Evolutionary conservation across 768 basidiomycete genomes (phyloP).

Genomic region (Lentinus brumalis): DNA sequence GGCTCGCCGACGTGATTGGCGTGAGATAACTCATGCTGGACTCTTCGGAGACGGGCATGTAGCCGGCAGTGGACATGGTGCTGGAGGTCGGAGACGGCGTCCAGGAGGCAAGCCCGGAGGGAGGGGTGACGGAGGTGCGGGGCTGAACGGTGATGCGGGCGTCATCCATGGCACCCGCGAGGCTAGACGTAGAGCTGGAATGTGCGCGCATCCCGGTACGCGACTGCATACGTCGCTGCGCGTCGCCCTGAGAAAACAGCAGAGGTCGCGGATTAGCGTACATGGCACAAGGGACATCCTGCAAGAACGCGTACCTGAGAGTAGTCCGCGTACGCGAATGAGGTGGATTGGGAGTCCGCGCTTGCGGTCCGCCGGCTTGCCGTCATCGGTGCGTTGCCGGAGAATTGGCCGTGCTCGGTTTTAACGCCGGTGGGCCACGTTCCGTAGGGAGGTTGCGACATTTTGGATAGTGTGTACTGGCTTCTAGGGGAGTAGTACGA

Average conservation of each 20-base stretch:
- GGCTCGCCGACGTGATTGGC: constrained; percentile 19
- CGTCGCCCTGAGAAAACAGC: background rate
- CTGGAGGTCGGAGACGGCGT: constrained; percentile 24
- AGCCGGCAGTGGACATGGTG: constrained; percentile 1
- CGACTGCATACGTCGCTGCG: constrained; percentile 14
- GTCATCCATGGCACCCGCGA: constrained; percentile 69
- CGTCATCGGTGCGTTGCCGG: constrained; percentile 3
- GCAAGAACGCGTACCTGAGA: constrained; percentile 7
- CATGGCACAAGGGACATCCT: background rate
- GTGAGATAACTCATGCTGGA: constrained; percentile 19
- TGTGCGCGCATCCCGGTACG: constrained; percentile 15
- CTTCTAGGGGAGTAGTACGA: constrained; percentile 8
- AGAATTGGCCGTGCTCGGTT: constrained; percentile 14
- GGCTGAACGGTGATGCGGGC: constrained; percentile 35
- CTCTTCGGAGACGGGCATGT: constrained; percentile 16
- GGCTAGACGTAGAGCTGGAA: constrained; percentile 40
- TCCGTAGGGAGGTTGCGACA: constrained; percentile 21
- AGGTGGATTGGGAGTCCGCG: constrained; percentile 10
- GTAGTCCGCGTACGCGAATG: constrained; percentile 9
- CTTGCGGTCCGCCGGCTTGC: constrained; percentile 10
- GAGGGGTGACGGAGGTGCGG: constrained; percentile 28
- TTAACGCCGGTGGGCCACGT: constrained; percentile 21
- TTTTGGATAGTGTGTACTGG: constrained; percentile 5
- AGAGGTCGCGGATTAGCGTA: background rate
- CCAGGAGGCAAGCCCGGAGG: constrained; percentile 30